Evolutionary conservation across 345 rosid genomes (phyloP).

Genomic region (Schrenkiella parvula): DNA sequence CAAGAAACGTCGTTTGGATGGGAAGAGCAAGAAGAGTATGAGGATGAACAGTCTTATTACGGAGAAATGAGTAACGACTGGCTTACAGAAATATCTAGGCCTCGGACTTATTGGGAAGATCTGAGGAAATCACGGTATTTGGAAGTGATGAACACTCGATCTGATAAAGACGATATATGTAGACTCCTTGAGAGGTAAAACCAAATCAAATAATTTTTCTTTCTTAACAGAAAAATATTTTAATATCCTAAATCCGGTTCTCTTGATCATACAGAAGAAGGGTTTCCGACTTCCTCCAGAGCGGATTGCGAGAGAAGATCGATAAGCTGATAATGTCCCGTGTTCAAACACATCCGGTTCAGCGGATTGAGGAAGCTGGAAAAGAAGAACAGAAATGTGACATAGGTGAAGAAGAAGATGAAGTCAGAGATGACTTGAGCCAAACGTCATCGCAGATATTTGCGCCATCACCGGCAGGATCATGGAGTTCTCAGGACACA

Average conservation of each 20-base stretch:
- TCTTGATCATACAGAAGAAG: slow-evolving; percentile 50
- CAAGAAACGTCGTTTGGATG: slow-evolving; percentile 19
- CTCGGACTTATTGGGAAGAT: slow-evolving; percentile 81
- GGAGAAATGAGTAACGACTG: slow-evolving; percentile 50
- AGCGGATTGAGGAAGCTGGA: slow-evolving; percentile 12
- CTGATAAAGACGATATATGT: slow-evolving; percentile 59
- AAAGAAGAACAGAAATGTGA: slow-evolving; percentile 26
- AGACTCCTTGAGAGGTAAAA: slow-evolving; percentile 69
- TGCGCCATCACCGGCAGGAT: slow-evolving; percentile 32
- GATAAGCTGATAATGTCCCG: slow-evolving; percentile 53
- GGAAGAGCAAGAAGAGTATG: slow-evolving; percentile 38
- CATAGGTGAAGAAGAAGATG: slow-evolving; percentile 26
- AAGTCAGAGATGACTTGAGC: slow-evolving; percentile 27
- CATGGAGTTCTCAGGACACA: slow-evolving; percentile 54
- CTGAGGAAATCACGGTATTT: slow-evolving; percentile 62
- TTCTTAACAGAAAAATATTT: not conserved
- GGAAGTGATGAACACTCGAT: slow-evolving; percentile 49
- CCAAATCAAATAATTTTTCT: not conserved
- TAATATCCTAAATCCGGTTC: not conserved
- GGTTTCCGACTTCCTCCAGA: slow-evolving; percentile 64
- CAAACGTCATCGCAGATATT: slow-evolving; percentile 41
- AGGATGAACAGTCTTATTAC: slow-evolving; percentile 22
- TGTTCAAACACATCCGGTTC: slow-evolving; percentile 42
- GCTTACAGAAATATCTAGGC: slow-evolving; percentile 69
- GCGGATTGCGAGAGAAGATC: slow-evolving; percentile 71